These are phyloP conservation scores for Geranium brycei DNA, from an alignment of 345 rosid species.

Conservation along the genomic window DNA sequence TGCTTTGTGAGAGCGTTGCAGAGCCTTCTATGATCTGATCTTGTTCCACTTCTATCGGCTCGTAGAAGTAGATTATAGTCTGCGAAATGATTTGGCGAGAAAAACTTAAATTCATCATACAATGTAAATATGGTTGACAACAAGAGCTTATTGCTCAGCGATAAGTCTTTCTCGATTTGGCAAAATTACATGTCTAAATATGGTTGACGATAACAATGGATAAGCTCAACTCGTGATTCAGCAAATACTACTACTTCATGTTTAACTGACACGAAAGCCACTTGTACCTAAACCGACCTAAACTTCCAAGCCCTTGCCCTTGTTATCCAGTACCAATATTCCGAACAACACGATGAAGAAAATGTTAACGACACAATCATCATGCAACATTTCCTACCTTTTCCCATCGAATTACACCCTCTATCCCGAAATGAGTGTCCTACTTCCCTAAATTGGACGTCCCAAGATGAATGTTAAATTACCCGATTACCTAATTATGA, in stretches of 20 bases:
- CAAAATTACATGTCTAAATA: no score
- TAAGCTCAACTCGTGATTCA: no score
- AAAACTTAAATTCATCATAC: not conserved
- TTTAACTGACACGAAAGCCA: no score
- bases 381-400: not conserved
- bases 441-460: no score
- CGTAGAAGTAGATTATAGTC: constrained; percentile 87
- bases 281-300: no score
- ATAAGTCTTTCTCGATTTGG: no score
- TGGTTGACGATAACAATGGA: no score
- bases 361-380: not conserved
- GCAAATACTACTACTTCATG: not conserved
- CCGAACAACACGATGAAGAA: not conserved
- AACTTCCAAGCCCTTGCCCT: not conserved
- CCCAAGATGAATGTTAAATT: no score
- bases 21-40: constrained; percentile 85
- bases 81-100: constrained; percentile 26
- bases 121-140: not conserved
- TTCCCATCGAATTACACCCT: not conserved
- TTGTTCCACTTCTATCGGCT: constrained; percentile 82
- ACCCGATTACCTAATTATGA: no score
- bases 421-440: no score
- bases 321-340: no score
- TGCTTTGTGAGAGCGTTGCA: constrained; percentile 69
- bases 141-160: no score